Evolutionary conservation across 441 rosid genomes (phyloP).

Genomic region (Flueggea neowawraea): DNA sequence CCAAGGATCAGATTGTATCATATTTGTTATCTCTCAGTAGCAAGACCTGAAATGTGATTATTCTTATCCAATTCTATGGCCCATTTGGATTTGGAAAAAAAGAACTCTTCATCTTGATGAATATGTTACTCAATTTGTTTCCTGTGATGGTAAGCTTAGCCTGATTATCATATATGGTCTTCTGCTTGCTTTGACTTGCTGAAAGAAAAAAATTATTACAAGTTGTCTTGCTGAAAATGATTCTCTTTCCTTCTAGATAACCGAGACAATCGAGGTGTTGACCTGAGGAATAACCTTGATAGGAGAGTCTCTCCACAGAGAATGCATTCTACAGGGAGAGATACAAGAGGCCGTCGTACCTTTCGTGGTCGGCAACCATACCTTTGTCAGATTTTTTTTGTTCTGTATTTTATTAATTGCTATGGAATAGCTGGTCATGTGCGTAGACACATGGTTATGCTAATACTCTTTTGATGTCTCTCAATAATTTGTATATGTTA

Average conservation of each 20-base stretch:
- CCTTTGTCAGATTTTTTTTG: background rate
- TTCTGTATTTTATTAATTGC: background rate
- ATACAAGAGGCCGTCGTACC: slow-evolving; percentile 36
- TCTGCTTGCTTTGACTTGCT: slow-evolving; percentile 22
- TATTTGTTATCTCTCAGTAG: slow-evolving; percentile 28
- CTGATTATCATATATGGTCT: slow-evolving; percentile 18
- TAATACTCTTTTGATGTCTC: background rate
- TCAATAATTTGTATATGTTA: slow-evolving; percentile 3
- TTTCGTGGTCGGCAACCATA: slow-evolving; percentile 48
- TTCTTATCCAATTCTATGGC: slow-evolving; percentile 33
- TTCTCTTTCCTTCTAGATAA: slow-evolving; percentile 44
- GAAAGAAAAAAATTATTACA: slow-evolving; percentile 14
- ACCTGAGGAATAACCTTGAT: slow-evolving; percentile 84
- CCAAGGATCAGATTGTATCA: no score
- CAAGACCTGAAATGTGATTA: slow-evolving; percentile 33
- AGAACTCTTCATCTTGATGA: slow-evolving; percentile 46
- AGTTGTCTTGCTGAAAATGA: slow-evolving; percentile 25
- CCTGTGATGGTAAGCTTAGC: slow-evolving; percentile 49
- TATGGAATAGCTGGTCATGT: slow-evolving; percentile 1
- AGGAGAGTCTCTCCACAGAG: slow-evolving; percentile 61
- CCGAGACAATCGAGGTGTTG: slow-evolving; percentile 51
- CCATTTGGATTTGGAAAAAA: slow-evolving; percentile 54
- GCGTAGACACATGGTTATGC: background rate
- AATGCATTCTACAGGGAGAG: slow-evolving; percentile 55
- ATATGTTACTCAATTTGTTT: slow-evolving; percentile 48